Base-by-base conservation (phyloP, 345 rosid species). In the Boechera divaricarpa region DNA sequence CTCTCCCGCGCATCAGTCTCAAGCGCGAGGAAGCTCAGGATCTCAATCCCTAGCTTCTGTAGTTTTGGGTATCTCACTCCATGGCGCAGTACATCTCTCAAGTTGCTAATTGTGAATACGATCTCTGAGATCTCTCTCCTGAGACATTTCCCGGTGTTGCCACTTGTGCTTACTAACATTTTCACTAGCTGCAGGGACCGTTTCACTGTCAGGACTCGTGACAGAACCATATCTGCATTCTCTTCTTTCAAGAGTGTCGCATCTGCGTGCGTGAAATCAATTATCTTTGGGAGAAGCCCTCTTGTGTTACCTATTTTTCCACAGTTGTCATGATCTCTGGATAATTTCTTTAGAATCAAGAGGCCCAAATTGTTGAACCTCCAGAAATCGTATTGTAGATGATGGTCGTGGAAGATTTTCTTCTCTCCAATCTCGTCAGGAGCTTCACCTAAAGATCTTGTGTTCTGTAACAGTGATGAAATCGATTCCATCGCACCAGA, bases 401-500 rank as follows among this genome's bases (percentile, higher is more conserved):
- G 83, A 78, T 87, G 81, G 13, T 72, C 74, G 61, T 81, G 71
- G 28, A 82, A 72, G 73, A 76, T 58, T 1, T 69, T 80, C 81
- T 88, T 89, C 65, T 91, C 97, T 8, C 88, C 87, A 57, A 91
- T 84, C 80, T 87, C 98, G 65, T 91, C 97, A 0, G 97, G 86
- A 35, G 88, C 81, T 38, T 72, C 79, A 33, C 83, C 74, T 16
- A 72, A 80, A 69, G 65, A 66, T 76, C 97, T 78, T 8, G 73
- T 84, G 15, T 67, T 87, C 75, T 90, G 90, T 35, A 94, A 89
- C 35, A 94, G 80, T 36, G 97, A 91, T 45, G 97, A 90, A 47
- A 94, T 91, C 1, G 98, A 94, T 79, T 94, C 96, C 96, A 94
- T 85, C 9, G 98, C 93, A 1, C 98, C 98, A 16, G 96, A 89